Evolutionary conservation across 306 rosid species (phyloP).

Genomic region (Cicer bijugum): DNA sequence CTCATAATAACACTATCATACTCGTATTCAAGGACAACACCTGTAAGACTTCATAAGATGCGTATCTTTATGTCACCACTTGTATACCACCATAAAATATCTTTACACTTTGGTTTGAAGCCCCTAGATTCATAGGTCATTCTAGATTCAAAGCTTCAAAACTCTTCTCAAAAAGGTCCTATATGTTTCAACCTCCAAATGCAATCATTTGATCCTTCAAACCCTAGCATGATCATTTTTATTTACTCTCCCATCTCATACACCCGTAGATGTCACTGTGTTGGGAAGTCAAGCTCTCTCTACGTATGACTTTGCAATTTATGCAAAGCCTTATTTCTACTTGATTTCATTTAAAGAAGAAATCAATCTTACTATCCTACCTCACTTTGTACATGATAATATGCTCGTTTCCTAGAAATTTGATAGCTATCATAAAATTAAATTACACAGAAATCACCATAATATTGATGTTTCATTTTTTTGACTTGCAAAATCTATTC

Average conservation of each 20-base stretch:
- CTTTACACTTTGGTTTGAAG: background rate
- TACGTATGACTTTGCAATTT: background rate
- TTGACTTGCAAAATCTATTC: constrained; percentile 5
- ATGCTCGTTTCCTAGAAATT: background rate
- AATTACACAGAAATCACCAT: constrained; percentile 21
- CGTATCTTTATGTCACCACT: background rate
- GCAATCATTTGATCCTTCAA: constrained; percentile 26
- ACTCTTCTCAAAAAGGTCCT: background rate
- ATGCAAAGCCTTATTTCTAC: background rate
- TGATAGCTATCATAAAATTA: constrained; percentile 6
- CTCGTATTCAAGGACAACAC: background rate
- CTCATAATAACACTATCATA: background rate
- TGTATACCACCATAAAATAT: background rate
- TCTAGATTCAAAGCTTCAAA: background rate
- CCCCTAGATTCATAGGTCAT: background rate
- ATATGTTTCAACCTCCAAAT: background rate
- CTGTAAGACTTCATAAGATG: background rate
- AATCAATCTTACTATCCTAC: background rate
- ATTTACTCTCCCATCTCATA: background rate
- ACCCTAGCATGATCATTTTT: background rate
- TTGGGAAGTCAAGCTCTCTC: constrained; percentile 9
- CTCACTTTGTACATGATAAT: background rate
- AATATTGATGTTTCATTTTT: background rate
- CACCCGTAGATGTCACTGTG: background rate
- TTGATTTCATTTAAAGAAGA: background rate